These are phyloP conservation scores for Colletotrichum sansevieriae DNA, from an alignment of 2,329 filamentous ascomycete genomes.

Conservation along the genomic window DNA sequence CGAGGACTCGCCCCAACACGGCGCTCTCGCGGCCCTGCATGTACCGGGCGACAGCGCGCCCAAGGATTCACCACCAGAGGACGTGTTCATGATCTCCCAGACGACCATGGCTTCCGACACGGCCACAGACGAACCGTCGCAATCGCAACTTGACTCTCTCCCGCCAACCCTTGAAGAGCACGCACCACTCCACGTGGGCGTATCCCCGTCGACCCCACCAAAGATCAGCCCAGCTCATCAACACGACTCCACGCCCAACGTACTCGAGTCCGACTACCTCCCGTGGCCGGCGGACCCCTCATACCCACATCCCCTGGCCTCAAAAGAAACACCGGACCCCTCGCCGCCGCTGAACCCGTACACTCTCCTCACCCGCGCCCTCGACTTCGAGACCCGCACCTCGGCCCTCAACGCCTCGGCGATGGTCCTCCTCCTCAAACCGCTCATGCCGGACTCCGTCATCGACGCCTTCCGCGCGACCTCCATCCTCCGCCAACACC, in stretches of 20 bases:
- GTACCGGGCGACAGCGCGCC: neutral
- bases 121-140: slow-evolving; percentile 48
- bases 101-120: slow-evolving; percentile 54
- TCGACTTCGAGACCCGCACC: slow-evolving; percentile 68
- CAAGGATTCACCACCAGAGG: slow-evolving; percentile 52
- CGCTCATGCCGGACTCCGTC: slow-evolving; percentile 66
- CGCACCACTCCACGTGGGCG: slow-evolving; percentile 40
- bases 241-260: slow-evolving; percentile 55
- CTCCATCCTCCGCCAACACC: slow-evolving; percentile 70
- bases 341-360: slow-evolving; percentile 67
- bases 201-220: slow-evolving; percentile 44
- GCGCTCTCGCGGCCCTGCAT: slow-evolving; percentile 13
- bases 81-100: slow-evolving; percentile 61
- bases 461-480: slow-evolving; percentile 69
- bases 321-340: slow-evolving; percentile 18
- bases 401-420: slow-evolving; percentile 71
- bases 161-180: slow-evolving; percentile 30
- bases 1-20: slow-evolving; percentile 42
- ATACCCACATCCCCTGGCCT: slow-evolving; percentile 62
- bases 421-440: slow-evolving; percentile 71
- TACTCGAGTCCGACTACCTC: slow-evolving; percentile 71
- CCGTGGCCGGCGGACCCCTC: slow-evolving; percentile 69
- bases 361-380: slow-evolving; percentile 63
- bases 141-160: slow-evolving; percentile 30
- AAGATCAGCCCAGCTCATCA: slow-evolving; percentile 49